Percentiles rank a stretch among this genome's conserved stretches.
phyloP scores from a whole-genome alignment of 208 protist species.

The Leishmania amazonensis region DNA sequence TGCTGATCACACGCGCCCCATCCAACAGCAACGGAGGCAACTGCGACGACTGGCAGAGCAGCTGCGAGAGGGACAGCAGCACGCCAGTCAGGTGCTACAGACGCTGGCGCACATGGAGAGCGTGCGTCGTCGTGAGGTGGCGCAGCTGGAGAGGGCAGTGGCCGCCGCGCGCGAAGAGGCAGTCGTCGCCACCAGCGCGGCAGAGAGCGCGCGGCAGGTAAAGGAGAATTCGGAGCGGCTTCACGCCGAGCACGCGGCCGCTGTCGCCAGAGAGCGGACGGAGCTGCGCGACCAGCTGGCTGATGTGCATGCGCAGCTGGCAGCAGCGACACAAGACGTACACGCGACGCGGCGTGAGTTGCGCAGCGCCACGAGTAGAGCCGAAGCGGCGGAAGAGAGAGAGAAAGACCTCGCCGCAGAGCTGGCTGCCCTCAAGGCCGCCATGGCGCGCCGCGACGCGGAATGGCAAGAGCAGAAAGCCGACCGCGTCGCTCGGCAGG shows the following conservation, averaged over 20 bases:
- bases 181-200: conserved; percentile 25
- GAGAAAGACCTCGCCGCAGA: conserved; percentile 2
- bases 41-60: conserved; percentile 33
- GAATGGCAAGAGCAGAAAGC: conserved; percentile 23
- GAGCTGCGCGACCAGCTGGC: conserved; percentile 33
- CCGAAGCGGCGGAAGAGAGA: neutral
- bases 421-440: conserved; percentile 1
- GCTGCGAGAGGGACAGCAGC: conserved; percentile 34
- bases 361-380: neutral
- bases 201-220: conserved; percentile 16
- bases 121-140: conserved; percentile 27
- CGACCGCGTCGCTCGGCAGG: conserved; percentile 23
- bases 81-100: conserved; percentile 24
- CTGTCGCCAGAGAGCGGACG: conserved; percentile 28
- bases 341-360: conserved; percentile 11
- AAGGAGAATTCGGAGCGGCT: conserved; percentile 33
- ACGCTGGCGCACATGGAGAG: conserved; percentile 15
- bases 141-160: conserved; percentile 30
- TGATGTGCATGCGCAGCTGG: conserved; percentile 33
- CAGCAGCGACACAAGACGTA: conserved; percentile 14
- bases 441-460: neutral
- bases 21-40: conserved; percentile 32
- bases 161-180: conserved; percentile 19
- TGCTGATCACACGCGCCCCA: conserved; percentile 7
- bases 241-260: conserved; percentile 24